phyloP scores from a whole-genome alignment of 2,329 filamentous ascomycete genomes.

The Penicillium crustosum region DNA sequence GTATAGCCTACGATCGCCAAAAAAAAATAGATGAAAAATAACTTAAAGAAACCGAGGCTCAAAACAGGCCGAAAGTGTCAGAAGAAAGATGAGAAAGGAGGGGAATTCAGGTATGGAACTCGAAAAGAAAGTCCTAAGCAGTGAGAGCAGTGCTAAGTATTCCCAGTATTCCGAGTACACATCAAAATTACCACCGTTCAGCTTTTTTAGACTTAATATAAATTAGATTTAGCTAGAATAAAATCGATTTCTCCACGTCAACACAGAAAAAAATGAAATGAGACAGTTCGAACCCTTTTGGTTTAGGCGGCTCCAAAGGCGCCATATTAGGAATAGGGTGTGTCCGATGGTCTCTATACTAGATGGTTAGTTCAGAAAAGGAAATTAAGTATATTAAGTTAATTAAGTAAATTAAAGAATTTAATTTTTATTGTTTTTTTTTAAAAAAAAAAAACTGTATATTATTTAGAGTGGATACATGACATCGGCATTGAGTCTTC shows the following conservation, averaged over 20 bases:
- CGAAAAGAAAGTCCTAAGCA: constrained; percentile 20
- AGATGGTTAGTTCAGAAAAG: not conserved
- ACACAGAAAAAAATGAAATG: constrained; percentile 11
- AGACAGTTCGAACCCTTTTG: constrained; percentile 5
- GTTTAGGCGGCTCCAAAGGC: constrained; percentile 5
- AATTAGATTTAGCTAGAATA: constrained; percentile 18
- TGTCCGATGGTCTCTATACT: not conserved
- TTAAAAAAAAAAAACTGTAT: too few relatives aligned
- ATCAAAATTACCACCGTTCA: constrained; percentile 1
- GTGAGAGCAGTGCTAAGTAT: not conserved
- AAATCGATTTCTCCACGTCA: not conserved
- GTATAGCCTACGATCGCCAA: not conserved
- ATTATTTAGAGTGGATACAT: constrained; percentile 1
- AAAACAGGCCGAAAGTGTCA: not conserved
- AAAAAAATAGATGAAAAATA: not conserved
- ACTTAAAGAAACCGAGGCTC: not conserved
- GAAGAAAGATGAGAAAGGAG: constrained; percentile 28
- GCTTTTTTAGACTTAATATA: not conserved
- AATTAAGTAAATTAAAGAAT: too few relatives aligned
- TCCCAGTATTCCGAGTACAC: constrained; percentile 20
- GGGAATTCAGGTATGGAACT: constrained; percentile 11
- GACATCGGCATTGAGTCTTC: not conserved
- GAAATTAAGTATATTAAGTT: not conserved
- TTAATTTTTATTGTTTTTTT: not conserved
- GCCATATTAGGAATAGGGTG: constrained; percentile 4